A percentile compares a stretch with the other conserved stretches of the same genome.
phyloP scores from a whole-genome alignment of 768 basidiomycete genomes.

The Calvatia gigantea region DNA sequence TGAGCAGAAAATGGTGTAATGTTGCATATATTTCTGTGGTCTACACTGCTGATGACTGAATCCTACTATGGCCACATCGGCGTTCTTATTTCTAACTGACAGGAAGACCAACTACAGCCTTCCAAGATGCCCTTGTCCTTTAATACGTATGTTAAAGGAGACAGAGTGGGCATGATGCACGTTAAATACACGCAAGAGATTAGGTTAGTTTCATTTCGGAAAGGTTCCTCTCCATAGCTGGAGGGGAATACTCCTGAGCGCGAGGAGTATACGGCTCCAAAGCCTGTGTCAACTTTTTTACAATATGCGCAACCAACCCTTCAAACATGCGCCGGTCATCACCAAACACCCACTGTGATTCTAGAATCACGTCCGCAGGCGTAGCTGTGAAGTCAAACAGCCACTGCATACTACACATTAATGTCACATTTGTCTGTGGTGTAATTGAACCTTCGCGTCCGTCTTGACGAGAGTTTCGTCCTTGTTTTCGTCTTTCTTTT shows the following conservation, averaged over 20 bases:
- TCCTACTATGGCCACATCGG: too few species aligned
- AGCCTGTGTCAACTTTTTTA: conserved; percentile 32
- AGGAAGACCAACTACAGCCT: too few species aligned
- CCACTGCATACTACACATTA: conserved; percentile 23
- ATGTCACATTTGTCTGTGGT: conserved; percentile 42
- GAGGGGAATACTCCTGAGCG: neutral
- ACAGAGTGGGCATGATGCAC: neutral
- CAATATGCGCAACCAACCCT: conserved; percentile 65
- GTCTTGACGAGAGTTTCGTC: conserved; percentile 18
- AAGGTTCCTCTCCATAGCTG: neutral
- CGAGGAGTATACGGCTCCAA: neutral
- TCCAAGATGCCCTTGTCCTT: too few species aligned
- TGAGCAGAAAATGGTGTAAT: neutral
- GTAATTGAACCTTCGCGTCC: conserved; percentile 42
- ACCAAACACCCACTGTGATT: conserved; percentile 65
- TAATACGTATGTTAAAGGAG: neutral
- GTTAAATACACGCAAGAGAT: neutral
- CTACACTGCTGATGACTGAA: too few species aligned
- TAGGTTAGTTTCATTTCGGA: neutral
- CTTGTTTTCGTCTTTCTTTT: conserved; percentile 50
- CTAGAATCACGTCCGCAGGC: conserved; percentile 22
- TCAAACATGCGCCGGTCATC: conserved; percentile 56
- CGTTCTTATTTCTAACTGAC: too few species aligned
- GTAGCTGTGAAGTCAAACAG: conserved; percentile 4
- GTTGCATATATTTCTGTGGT: neutral